phyloP scores from a whole-genome alignment of 139 green algal genomes.

The Chlorella sp. region DNA sequence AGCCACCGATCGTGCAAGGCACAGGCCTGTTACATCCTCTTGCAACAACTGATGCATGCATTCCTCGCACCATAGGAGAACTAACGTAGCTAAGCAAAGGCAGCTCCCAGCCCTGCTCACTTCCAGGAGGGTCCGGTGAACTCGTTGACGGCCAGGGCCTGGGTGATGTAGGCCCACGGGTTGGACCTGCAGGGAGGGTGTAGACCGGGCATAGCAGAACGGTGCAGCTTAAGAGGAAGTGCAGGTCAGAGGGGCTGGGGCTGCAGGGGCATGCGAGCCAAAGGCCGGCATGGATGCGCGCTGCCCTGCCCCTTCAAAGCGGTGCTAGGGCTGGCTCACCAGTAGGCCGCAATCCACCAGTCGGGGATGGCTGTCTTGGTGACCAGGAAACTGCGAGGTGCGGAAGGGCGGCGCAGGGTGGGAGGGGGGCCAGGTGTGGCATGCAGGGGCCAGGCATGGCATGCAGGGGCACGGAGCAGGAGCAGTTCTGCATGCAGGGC shows the following conservation, averaged over 20 bases:
- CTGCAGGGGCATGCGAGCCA: too few relatives aligned
- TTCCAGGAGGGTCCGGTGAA: conserved; percentile 36
- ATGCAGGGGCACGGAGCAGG: not conserved
- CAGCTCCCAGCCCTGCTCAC: too few relatives aligned
- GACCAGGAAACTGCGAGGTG: conserved; percentile 44
- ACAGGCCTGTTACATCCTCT: too few relatives aligned
- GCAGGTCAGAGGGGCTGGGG: conserved; percentile 18
- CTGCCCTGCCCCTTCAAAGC: too few relatives aligned
- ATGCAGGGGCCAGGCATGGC: not conserved
- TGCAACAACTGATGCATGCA: too few relatives aligned
- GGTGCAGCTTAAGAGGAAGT: not conserved
- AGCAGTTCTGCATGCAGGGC: not conserved
- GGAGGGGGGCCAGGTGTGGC: not conserved
- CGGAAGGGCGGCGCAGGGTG: not conserved
- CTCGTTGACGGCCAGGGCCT: conserved; percentile 44
- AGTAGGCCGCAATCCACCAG: conserved; percentile 52
- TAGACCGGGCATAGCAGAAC: not conserved
- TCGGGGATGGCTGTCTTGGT: conserved; percentile 35
- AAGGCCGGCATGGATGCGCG: too few relatives aligned
- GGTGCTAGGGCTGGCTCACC: not conserved
- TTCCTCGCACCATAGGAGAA: too few relatives aligned
- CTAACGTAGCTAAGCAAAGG: too few relatives aligned
- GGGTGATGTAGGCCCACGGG: conserved; percentile 38
- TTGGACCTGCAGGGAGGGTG: not conserved
- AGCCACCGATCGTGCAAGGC: too few relatives aligned